Conservation (phyloP, 345 rosid species). For the Microcos paniculata region DNA sequence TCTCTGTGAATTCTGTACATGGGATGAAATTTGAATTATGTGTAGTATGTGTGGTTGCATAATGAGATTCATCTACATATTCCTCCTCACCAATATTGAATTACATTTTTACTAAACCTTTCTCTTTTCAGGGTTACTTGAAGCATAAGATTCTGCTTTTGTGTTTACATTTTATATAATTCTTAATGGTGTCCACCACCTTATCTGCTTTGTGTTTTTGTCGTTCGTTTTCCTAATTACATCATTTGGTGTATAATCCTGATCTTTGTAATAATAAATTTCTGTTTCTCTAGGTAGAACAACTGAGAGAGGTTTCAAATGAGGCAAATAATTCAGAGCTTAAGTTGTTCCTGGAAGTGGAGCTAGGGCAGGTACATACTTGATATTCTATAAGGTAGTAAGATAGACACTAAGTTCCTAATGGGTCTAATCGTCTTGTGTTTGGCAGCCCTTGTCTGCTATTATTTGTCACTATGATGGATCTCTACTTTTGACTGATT, state of each 20-base stretch:
- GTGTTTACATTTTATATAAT: too few relatives aligned
- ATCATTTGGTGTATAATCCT: not conserved
- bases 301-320: constrained; percentile 82
- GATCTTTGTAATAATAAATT: not conserved
- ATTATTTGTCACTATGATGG: constrained; percentile 7
- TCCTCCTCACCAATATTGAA: not conserved
- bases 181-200: not conserved
- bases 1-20: not conserved
- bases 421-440: too few relatives aligned
- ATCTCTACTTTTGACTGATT: not conserved
- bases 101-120: not conserved
- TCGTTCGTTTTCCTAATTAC: not conserved
- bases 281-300: constrained; percentile 67
- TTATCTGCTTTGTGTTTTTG: not conserved
- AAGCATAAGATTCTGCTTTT: too few relatives aligned
- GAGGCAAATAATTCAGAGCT: constrained; percentile 79
- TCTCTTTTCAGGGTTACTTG: not conserved
- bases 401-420: too few relatives aligned
- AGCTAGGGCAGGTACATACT: constrained; percentile 55
- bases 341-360: constrained; percentile 86
- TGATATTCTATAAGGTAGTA: not conserved
- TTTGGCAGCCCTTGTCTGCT: not conserved
- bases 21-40: not conserved
- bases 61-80: not conserved
- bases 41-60: not conserved